Conservation (phyloP, 2,329 filamentous ascomycete genomes). For the Diaporthe citriasiana region DNA sequence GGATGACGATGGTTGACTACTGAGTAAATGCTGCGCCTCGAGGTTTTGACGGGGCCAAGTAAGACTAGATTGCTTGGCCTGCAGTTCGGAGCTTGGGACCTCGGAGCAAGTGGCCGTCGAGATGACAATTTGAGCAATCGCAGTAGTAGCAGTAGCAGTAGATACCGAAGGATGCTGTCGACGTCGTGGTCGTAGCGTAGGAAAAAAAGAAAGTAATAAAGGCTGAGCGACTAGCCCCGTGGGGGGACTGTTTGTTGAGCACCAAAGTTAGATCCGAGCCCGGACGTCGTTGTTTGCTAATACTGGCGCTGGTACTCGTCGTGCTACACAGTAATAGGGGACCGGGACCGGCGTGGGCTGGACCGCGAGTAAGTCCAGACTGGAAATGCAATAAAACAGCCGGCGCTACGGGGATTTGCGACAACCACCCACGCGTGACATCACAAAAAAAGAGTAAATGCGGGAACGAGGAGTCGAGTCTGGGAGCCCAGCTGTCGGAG, state of each 20-base stretch:
- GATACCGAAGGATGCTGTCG: background rate
- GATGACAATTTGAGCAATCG: background rate
- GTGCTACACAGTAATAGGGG: constrained; percentile 6
- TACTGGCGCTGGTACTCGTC: constrained; percentile 12
- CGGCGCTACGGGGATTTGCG: constrained; percentile 35
- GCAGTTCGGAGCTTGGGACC: constrained; percentile 8
- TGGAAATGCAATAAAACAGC: constrained; percentile 19
- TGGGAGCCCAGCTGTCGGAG: constrained; percentile 27
- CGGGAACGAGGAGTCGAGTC: background rate
- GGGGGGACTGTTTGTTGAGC: constrained; percentile 10
- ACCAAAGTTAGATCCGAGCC: background rate
- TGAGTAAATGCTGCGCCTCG: constrained; percentile 15
- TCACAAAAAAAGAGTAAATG: constrained; percentile 29
- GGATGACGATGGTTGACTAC: constrained; percentile 17
- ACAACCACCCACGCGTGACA: constrained; percentile 17
- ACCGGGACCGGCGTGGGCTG: constrained; percentile 40
- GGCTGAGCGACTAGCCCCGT: constrained; percentile 14
- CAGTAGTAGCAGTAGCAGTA: background rate
- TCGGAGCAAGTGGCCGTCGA: background rate
- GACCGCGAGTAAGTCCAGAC: constrained; percentile 36
- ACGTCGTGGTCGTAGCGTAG: background rate
- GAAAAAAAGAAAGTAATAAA: background rate
- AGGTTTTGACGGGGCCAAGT: constrained; percentile 6
- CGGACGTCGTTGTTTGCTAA: constrained; percentile 25
- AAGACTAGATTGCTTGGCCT: constrained; percentile 12